These are phyloP conservation scores for Salix dunnii DNA, from an alignment of 345 rosid species.

Conservation along the genomic window DNA sequence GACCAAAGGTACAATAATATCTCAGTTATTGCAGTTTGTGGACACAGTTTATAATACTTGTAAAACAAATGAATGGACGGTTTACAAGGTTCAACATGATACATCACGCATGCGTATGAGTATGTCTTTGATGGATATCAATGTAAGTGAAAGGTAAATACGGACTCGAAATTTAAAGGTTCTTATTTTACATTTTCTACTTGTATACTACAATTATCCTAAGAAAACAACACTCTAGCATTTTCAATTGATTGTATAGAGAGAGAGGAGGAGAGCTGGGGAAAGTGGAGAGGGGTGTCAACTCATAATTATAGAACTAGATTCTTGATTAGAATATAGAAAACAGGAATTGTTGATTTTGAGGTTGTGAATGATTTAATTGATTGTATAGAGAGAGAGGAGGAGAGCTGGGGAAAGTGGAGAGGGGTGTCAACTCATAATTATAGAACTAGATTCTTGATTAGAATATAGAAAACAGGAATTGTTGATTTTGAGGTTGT, in stretches of 20 bases:
- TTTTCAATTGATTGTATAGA: too few relatives aligned
- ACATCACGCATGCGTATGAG: too few relatives aligned
- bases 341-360: neutral
- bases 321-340: neutral
- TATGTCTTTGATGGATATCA: too few relatives aligned
- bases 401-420: neutral
- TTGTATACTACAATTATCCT: too few relatives aligned
- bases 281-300: neutral
- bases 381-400: neutral
- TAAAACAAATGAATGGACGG: neutral
- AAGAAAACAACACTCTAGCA: too few relatives aligned
- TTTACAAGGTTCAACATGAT: too few relatives aligned
- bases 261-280: neutral
- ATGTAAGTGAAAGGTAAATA: too few relatives aligned
- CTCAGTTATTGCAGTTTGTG: neutral
- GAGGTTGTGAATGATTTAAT: neutral
- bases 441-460: neutral
- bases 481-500: neutral
- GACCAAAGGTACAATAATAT: conserved; percentile 62
- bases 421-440: neutral
- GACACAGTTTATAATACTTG: neutral
- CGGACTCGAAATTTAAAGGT: too few relatives aligned
- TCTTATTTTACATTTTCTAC: too few relatives aligned
- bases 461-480: neutral
- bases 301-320: neutral